Evolutionary conservation across 352 stramenopile genomes (phyloP).

Genomic region (Globisporangium uncinulatum): DNA sequence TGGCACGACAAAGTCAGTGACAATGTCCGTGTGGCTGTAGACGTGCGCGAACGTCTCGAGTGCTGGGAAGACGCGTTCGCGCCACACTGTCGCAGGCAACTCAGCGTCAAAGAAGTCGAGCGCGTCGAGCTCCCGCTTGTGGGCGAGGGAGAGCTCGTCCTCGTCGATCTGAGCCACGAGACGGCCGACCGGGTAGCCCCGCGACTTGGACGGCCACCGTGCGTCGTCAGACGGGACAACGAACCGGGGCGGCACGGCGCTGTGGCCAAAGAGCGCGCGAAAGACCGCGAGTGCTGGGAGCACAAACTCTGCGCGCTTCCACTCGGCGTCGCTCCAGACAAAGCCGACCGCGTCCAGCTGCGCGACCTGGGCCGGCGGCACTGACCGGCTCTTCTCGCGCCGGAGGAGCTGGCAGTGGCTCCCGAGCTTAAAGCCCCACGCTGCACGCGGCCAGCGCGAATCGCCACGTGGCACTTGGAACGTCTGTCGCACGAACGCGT

Average conservation of each 20-base stretch:
- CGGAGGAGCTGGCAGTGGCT: conserved; percentile 89
- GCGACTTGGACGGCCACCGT: conserved; percentile 17
- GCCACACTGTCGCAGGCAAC: conserved; percentile 25
- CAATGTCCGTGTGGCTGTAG: conserved; percentile 33
- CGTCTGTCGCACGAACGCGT: conserved; percentile 88
- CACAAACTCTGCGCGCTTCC: conserved; percentile 59
- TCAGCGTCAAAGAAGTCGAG: conserved; percentile 37
- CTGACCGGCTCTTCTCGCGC: conserved; percentile 36
- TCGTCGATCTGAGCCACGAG: conserved; percentile 12
- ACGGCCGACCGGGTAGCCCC: conserved; percentile 18
- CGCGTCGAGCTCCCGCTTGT: conserved; percentile 19
- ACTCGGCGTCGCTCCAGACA: conserved; percentile 62
- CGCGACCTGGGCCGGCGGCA: conserved; percentile 23
- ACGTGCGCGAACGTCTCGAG: conserved; percentile 29
- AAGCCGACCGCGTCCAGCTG: conserved; percentile 58
- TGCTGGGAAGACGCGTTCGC: conserved; percentile 27
- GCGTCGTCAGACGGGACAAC: conserved; percentile 17
- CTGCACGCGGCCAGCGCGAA: conserved; percentile 72
- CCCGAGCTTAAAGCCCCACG: conserved; percentile 88
- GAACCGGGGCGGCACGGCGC: conserved; percentile 31
- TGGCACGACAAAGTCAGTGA: conserved; percentile 49
- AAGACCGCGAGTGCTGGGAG: conserved; percentile 33
- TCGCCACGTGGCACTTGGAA: conserved; percentile 81
- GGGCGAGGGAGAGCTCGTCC: neutral
- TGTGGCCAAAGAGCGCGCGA: conserved; percentile 28